These are phyloP conservation scores for Exophiala sideris DNA, from an alignment of 2,329 filamentous ascomycete genomes.

Conservation along the genomic window DNA sequence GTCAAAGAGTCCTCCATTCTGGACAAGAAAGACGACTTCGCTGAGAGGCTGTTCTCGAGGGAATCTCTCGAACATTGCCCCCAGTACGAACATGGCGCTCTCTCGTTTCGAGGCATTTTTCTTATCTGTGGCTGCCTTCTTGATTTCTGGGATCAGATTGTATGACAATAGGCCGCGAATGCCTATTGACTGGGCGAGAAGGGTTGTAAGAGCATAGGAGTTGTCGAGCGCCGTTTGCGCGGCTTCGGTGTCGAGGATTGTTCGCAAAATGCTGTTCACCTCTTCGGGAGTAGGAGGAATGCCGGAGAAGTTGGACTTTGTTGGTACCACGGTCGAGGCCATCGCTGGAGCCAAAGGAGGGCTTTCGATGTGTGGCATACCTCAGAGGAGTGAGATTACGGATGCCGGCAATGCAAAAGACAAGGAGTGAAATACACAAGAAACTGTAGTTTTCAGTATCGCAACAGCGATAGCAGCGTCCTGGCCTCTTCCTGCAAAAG, in stretches of 20 bases:
- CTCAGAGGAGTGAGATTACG: neutral
- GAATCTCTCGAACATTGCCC: conserved; percentile 88
- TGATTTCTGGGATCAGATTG: conserved; percentile 60
- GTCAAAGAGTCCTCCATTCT: conserved; percentile 70
- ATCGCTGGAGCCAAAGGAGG: conserved; percentile 21
- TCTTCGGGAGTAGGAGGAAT: conserved; percentile 63
- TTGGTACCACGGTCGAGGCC: conserved; percentile 45
- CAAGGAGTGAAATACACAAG: too few species aligned
- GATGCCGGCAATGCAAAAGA: neutral
- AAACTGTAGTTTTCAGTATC: neutral
- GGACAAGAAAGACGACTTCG: conserved; percentile 77
- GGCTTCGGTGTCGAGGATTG: conserved; percentile 65
- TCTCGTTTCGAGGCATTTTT: conserved; percentile 83
- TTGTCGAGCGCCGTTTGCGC: conserved; percentile 68
- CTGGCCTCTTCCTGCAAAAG: neutral
- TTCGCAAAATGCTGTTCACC: conserved; percentile 61
- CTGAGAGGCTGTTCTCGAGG: conserved; percentile 71
- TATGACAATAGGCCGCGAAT: conserved; percentile 61
- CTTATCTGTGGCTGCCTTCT: conserved; percentile 85
- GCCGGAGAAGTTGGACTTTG: conserved; percentile 39
- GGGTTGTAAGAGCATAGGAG: conserved; percentile 61
- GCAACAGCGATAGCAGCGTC: neutral
- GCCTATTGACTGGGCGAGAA: conserved; percentile 63
- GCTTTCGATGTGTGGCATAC: conserved; percentile 25
- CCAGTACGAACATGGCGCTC: conserved; percentile 90